Conservation (phyloP, 1,284 basidiomycete genomes). For the Marasmius tenuissimus region DNA sequence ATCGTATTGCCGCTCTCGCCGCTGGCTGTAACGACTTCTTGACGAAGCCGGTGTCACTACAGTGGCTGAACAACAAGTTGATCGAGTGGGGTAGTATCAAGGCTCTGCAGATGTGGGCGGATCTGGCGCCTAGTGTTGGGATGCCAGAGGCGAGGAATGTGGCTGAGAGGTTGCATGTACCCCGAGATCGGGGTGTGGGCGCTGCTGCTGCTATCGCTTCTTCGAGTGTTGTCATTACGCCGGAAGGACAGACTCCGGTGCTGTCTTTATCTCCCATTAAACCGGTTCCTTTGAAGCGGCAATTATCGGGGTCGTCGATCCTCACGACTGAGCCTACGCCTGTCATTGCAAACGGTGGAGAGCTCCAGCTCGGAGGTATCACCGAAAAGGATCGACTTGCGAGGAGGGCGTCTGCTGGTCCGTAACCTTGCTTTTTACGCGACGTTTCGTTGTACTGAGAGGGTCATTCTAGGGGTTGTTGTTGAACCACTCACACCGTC, state of each 20-base stretch:
- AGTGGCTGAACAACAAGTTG: slow-evolving; percentile 98
- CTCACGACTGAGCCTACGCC: neutral
- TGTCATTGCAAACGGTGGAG: neutral
- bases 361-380: neutral
- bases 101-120: slow-evolving; percentile 86
- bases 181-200: slow-evolving; percentile 44
- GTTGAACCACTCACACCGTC: no score
- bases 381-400: neutral
- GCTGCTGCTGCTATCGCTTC: slow-evolving; percentile 7
- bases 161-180: slow-evolving; percentile 69
- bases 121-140: slow-evolving; percentile 64
- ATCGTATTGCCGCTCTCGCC: slow-evolving; percentile 93
- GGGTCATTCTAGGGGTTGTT: no score
- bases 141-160: slow-evolving; percentile 66
- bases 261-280: no score
- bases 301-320: slow-evolving; percentile 3
- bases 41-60: slow-evolving; percentile 93
- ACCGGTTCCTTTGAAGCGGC: no score
- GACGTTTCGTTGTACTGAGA: neutral
- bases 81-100: slow-evolving; percentile 97
- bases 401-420: neutral
- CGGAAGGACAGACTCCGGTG: no score
- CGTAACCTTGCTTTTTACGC: neutral
- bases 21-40: slow-evolving; percentile 99
- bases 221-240: neutral